Conservation (phyloP, 163 green algal genomes). For the Chloromonas sp. region DNA sequence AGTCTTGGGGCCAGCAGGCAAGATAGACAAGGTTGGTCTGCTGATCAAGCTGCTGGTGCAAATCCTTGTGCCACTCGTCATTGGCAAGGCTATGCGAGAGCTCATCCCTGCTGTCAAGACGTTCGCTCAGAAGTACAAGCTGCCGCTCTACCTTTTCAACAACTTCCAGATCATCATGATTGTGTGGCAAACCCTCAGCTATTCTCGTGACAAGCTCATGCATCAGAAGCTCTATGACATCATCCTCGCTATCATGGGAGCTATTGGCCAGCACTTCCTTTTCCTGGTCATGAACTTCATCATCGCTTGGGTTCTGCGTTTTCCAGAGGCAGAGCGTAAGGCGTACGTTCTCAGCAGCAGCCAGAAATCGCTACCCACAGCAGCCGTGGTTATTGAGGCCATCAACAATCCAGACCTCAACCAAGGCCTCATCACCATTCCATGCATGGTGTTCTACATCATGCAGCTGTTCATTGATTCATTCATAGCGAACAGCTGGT, state of each 20-base stretch:
- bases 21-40: slow-evolving; percentile 48
- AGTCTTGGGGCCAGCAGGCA: slow-evolving; percentile 44
- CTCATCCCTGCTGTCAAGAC: slow-evolving; percentile 16
- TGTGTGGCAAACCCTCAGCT: slow-evolving; percentile 53
- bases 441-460: slow-evolving; percentile 71
- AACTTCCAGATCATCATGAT: slow-evolving; percentile 58
- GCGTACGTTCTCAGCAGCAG: slow-evolving; percentile 49
- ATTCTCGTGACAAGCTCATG: slow-evolving; percentile 36
- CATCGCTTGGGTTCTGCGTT: slow-evolving; percentile 25
- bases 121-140: slow-evolving; percentile 38
- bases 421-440: slow-evolving; percentile 61
- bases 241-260: slow-evolving; percentile 39
- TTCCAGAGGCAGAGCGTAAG: slow-evolving; percentile 43
- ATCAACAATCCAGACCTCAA: slow-evolving; percentile 26
- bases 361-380: slow-evolving; percentile 66
- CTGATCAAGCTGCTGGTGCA: slow-evolving; percentile 62
- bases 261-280: slow-evolving; percentile 50
- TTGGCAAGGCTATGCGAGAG: slow-evolving; percentile 61
- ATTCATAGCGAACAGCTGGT: slow-evolving; percentile 52
- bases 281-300: slow-evolving; percentile 57
- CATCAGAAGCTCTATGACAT: slow-evolving; percentile 41
- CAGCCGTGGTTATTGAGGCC: slow-evolving; percentile 50
- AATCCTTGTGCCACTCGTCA: slow-evolving; percentile 59
- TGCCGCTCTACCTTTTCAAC: slow-evolving; percentile 42
- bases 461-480: slow-evolving; percentile 68